These are phyloP conservation scores for Torulaspora maleeae DNA, from an alignment of 805 yeast species.

Conservation along the genomic window DNA sequence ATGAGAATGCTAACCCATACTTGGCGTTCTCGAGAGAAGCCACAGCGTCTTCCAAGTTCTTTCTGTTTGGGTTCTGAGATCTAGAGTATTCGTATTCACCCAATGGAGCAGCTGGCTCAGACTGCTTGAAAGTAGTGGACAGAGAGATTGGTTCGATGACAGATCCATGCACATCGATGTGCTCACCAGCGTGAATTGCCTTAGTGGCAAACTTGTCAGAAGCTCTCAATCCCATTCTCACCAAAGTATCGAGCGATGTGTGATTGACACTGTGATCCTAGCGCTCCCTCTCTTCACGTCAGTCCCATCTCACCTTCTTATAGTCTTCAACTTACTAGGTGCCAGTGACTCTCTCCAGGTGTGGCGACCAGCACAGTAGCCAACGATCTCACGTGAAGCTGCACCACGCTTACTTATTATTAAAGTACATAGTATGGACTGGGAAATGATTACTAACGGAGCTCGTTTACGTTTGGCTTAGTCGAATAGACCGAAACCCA, in stretches of 20 bases:
- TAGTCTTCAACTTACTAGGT: background rate
- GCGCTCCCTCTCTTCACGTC: too few relatives aligned
- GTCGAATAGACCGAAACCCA: constrained; percentile 98
- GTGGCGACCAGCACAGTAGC: background rate
- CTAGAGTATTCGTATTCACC: constrained; percentile 82
- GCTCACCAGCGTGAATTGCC: constrained; percentile 83
- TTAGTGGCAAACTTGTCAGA: constrained; percentile 59
- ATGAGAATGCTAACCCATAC: constrained; percentile 69
- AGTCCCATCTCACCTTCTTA: background rate
- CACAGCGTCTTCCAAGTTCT: constrained; percentile 69
- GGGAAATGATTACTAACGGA: background rate
- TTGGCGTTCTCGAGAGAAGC: constrained; percentile 76
- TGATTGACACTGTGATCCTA: background rate
- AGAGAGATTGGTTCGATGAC: constrained; percentile 80
- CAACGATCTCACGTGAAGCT: constrained; percentile 4
- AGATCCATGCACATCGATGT: constrained; percentile 74
- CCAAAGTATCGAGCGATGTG: background rate
- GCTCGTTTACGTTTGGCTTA: constrained; percentile 39
- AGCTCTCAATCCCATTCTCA: constrained; percentile 25
- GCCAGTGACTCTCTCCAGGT: background rate
- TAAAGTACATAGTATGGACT: background rate
- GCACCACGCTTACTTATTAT: constrained; percentile 2
- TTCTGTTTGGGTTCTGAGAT: constrained; percentile 83
- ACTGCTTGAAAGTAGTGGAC: constrained; percentile 81
- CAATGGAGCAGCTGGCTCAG: constrained; percentile 69